Percentiles rank a stretch among this genome's conserved stretches.
phyloP scores from a whole-genome alignment of 352 stramenopile genomes.

The Blastocystis sp. region DNA sequence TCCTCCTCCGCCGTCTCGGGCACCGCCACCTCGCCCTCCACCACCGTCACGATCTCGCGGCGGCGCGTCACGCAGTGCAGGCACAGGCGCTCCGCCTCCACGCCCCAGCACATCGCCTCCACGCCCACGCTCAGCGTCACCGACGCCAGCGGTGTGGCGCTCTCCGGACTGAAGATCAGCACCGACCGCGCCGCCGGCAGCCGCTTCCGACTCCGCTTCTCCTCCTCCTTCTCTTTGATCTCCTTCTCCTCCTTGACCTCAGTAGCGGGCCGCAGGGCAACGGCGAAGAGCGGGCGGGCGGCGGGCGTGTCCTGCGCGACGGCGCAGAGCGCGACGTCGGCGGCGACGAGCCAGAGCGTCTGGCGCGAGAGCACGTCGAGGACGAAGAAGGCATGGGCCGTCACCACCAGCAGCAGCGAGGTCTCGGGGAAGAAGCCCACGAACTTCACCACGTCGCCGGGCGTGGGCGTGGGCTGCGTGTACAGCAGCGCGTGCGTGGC shows the following conservation, averaged over 20 bases:
- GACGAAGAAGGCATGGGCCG: slow-evolving; percentile 34
- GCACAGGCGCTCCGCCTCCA: not conserved
- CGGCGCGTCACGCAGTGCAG: not conserved
- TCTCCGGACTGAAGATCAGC: slow-evolving; percentile 32
- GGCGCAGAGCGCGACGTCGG: not conserved
- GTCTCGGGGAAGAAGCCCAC: slow-evolving; percentile 30
- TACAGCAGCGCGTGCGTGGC: not conserved
- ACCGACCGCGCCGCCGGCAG: not conserved
- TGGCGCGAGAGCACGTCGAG: slow-evolving; percentile 21
- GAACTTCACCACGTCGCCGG: not conserved
- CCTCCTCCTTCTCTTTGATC: not conserved
- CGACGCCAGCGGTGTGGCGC: not conserved
- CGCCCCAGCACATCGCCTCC: not conserved
- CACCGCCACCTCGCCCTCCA: slow-evolving; percentile 9
- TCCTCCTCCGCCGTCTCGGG: not conserved
- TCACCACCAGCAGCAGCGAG: not conserved
- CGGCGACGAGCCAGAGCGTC: slow-evolving; percentile 5
- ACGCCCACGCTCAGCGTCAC: slow-evolving; percentile 3
- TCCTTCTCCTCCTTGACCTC: too few species aligned
- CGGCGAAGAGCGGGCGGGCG: not conserved
- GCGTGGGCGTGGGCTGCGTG: not conserved
- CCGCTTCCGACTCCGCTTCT: not conserved
- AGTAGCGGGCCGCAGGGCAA: not conserved
- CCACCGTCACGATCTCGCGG: slow-evolving; percentile 10
- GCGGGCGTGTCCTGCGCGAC: not conserved